Evolutionary conservation across 805 yeast species (phyloP).

Genomic region (Saccharomycopsis javanensis): DNA sequence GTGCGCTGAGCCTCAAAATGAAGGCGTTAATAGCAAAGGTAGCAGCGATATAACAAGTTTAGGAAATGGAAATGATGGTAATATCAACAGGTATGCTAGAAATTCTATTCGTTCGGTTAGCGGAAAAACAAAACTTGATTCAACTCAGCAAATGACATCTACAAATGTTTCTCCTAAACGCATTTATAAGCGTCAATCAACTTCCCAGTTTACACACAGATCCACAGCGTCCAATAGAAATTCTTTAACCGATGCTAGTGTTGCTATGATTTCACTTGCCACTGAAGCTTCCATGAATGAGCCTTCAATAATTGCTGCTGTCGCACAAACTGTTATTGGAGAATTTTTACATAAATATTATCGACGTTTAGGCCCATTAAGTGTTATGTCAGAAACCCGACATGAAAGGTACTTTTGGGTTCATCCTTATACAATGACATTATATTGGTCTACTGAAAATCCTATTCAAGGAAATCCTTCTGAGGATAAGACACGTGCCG

Average conservation of each 20-base stretch:
- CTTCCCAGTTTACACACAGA: conserved; percentile 11
- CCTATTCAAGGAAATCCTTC: conserved; percentile 68
- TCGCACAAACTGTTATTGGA: conserved; percentile 90
- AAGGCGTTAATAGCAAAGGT: not conserved
- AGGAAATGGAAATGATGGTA: not conserved
- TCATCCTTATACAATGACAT: conserved; percentile 84
- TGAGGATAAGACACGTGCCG: conserved; percentile 59
- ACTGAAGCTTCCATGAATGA: conserved; percentile 60
- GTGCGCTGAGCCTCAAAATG: not conserved
- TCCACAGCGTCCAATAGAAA: conserved; percentile 19
- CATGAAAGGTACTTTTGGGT: conserved; percentile 95
- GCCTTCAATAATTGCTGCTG: conserved; percentile 68
- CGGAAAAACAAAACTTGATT: conserved; percentile 2
- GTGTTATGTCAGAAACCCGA: conserved; percentile 61
- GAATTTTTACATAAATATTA: conserved; percentile 82
- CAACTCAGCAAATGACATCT: conserved; percentile 1
- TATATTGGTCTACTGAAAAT: conserved; percentile 80
- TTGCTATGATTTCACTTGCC: conserved; percentile 31
- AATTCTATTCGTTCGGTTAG: conserved; percentile 13
- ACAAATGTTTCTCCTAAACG: conserved; percentile 8
- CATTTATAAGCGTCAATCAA: conserved; percentile 3
- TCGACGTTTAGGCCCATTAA: conserved; percentile 64
- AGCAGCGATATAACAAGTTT: not conserved
- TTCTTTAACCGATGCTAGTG: conserved; percentile 20
- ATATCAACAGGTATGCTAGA: not conserved